These are phyloP conservation scores for Amesomyces nigricolor DNA, from an alignment of 2,329 filamentous ascomycete genomes.

Conservation along the genomic window DNA sequence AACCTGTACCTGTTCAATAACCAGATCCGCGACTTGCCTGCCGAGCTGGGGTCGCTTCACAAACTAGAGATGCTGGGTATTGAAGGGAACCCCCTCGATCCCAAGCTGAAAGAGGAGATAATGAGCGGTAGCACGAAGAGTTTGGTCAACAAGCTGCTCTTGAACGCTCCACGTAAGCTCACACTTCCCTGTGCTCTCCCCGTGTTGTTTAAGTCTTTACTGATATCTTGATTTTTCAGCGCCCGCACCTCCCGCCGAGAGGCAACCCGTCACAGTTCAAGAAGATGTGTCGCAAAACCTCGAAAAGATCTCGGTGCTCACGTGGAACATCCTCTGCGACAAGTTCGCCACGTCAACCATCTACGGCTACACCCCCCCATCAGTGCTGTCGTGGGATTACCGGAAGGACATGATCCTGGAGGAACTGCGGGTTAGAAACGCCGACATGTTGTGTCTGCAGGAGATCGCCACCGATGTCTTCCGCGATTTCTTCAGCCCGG, in stretches of 20 bases:
- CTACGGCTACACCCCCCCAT: conserved; percentile 85
- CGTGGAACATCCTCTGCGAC: conserved; percentile 94
- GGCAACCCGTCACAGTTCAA: conserved; percentile 73
- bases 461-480: conserved; percentile 91
- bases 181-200: no score
- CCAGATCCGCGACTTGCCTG: conserved; percentile 72
- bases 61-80: conserved; percentile 84
- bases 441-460: conserved; percentile 89
- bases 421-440: conserved; percentile 71
- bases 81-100: conserved; percentile 81
- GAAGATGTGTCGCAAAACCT: conserved; percentile 53
- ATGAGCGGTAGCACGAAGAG: conserved; percentile 83
- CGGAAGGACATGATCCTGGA: conserved; percentile 76
- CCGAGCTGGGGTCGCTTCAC: conserved; percentile 82
- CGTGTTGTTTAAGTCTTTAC: conserved; percentile 4
- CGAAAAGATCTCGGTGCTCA: conserved; percentile 77
- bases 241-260: conserved; percentile 67
- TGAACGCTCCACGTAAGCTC: conserved; percentile 73
- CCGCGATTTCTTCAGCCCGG: conserved; percentile 83
- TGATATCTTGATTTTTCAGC: conserved; percentile 42
- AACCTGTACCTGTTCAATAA: conserved; percentile 88
- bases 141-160: conserved; percentile 75
- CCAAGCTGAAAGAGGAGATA: conserved; percentile 71
- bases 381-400: conserved; percentile 80
- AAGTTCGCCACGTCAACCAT: conserved; percentile 78